These are phyloP conservation scores for Gossypium gossypioides DNA, from an alignment of 441 rosid species.

Conservation along the genomic window DNA sequence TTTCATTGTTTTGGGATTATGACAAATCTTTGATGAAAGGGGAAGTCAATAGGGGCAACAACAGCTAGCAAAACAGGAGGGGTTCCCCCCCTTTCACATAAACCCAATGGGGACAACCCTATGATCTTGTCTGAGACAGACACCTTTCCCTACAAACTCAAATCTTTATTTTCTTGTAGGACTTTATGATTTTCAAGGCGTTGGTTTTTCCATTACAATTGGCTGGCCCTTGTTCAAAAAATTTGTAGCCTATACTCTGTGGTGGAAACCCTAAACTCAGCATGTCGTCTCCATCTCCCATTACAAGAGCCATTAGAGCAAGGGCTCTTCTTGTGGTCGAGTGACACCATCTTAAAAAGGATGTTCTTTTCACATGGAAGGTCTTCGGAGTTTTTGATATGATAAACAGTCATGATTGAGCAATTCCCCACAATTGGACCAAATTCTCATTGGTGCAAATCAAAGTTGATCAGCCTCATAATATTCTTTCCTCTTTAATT, in stretches of 20 bases:
- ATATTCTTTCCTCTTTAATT: no score
- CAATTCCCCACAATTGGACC: conserved; percentile 21
- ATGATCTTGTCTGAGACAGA: conserved; percentile 15
- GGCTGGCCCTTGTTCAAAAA: neutral
- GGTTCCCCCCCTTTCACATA: neutral
- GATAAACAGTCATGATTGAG: neutral
- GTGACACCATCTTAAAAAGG: conserved; percentile 15
- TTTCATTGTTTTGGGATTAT: neutral
- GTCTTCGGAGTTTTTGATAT: conserved; percentile 15
- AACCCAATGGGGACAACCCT: conserved; percentile 9
- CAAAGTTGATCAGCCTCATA: neutral
- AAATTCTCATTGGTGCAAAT: neutral
- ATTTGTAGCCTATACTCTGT: neutral
- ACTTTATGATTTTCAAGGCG: neutral
- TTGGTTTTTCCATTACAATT: neutral
- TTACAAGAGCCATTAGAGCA: neutral
- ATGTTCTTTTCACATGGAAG: conserved; percentile 29
- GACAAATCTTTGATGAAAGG: neutral
- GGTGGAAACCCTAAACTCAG: neutral
- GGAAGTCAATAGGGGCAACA: neutral
- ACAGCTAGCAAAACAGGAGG: conserved; percentile 11
- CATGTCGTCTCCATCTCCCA: neutral
- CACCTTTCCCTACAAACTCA: conserved; percentile 7
- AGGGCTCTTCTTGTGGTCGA: neutral
- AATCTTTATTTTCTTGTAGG: neutral